These are phyloP conservation scores for Salix dunnii DNA, from an alignment of 345 rosid species.

Conservation along the genomic window DNA sequence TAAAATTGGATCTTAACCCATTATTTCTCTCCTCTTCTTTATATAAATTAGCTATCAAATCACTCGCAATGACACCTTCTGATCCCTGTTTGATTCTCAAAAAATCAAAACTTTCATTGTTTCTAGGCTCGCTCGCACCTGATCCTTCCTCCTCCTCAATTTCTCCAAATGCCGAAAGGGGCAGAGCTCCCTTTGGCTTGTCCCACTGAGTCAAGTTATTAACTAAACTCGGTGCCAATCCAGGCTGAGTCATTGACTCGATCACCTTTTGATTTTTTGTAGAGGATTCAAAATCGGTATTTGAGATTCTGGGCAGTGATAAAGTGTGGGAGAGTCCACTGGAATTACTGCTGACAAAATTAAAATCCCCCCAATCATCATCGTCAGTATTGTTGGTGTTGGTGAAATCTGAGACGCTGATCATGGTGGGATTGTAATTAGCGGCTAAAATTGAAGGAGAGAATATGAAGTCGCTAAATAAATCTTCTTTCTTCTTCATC, in stretches of 20 bases:
- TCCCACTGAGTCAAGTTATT: slow-evolving; percentile 33
- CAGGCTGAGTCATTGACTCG: slow-evolving; percentile 18
- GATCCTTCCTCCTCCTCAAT: slow-evolving; percentile 38
- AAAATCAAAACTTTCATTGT: slow-evolving; percentile 19
- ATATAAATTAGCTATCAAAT: slow-evolving; percentile 47
- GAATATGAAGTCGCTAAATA: slow-evolving; percentile 50
- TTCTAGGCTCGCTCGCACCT: slow-evolving; percentile 23
- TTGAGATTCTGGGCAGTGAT: slow-evolving; percentile 24
- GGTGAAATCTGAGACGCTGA: slow-evolving; percentile 37
- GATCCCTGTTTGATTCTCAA: slow-evolving; percentile 26
- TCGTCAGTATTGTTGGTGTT: slow-evolving; percentile 29
- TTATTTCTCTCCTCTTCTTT: slow-evolving; percentile 23
- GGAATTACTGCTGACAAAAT: slow-evolving; percentile 46
- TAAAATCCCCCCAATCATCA: slow-evolving; percentile 89
- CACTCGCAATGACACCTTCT: slow-evolving; percentile 19
- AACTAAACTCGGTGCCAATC: slow-evolving; percentile 32
- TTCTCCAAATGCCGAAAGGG: slow-evolving; percentile 82
- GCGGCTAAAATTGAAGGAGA: slow-evolving; percentile 14
- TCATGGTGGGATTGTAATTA: neutral
- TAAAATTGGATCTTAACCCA: slow-evolving; percentile 5
- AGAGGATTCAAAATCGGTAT: neutral
- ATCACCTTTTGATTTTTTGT: neutral
- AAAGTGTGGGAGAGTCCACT: slow-evolving; percentile 16
- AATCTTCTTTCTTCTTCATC: slow-evolving; percentile 41
- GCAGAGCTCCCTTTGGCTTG: slow-evolving; percentile 62